Conservation (phyloP, 108 stramenopile genomes). For the Pseudonitzschia multistriata region DNA sequence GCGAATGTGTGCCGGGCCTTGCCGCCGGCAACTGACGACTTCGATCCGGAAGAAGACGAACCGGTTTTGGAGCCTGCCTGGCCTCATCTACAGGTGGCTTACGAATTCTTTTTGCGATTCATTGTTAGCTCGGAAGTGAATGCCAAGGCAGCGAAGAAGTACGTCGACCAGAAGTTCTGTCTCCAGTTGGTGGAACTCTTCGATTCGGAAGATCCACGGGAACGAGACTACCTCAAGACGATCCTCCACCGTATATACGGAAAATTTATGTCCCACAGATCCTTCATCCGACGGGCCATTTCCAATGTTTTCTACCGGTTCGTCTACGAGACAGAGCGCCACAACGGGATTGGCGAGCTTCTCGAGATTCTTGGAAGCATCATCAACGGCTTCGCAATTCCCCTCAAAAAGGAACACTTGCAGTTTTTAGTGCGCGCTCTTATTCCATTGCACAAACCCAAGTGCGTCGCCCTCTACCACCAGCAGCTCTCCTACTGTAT, state of each 20-base stretch:
- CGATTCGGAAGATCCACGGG: constrained; percentile 98
- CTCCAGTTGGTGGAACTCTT: constrained; percentile 96
- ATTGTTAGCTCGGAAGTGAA: constrained; percentile 95
- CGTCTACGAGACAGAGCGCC: constrained; percentile 95
- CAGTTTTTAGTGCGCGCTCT: constrained; percentile 94
- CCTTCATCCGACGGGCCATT: constrained; percentile 95
- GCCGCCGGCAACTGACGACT: constrained; percentile 97
- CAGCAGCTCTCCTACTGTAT: constrained; percentile 99
- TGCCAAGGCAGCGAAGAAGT: constrained; percentile 98
- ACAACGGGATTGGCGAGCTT: constrained; percentile 98
- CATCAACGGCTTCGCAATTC: constrained; percentile 98
- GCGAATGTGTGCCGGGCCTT: constrained; percentile 97
- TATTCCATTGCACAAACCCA: constrained; percentile 98
- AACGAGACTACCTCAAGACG: constrained; percentile 99
- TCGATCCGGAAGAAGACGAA: constrained; percentile 99
- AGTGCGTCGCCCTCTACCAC: constrained; percentile 96
- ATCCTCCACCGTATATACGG: constrained; percentile 99
- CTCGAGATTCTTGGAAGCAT: constrained; percentile 98
- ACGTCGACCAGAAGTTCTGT: constrained; percentile 93
- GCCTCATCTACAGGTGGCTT: constrained; percentile 99
- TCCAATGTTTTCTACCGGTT: constrained; percentile 97
- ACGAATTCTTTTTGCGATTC: constrained; percentile 99
- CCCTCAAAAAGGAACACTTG: constrained; percentile 97
- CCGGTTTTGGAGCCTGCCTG: constrained; percentile 96
- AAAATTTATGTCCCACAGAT: constrained; percentile 98